These are phyloP conservation scores for Colletotrichum orchidophilum DNA, from an alignment of 2,329 filamentous ascomycete species.

Conservation along the genomic window DNA sequence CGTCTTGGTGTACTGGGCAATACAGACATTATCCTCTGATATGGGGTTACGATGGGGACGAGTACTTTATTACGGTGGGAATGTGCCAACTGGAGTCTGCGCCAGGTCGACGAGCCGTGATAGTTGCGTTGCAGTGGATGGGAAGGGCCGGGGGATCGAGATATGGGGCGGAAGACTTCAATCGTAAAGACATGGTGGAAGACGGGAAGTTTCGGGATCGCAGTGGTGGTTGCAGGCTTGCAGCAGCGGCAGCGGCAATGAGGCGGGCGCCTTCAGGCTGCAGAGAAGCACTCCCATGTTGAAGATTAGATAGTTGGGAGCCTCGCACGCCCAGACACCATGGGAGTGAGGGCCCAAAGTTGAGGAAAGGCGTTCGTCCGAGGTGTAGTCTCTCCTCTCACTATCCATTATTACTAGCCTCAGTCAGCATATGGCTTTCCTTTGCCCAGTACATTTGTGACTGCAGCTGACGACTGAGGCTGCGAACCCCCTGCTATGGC, in stretches of 20 bases:
- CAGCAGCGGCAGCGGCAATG: neutral
- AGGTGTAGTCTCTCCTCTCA: neutral
- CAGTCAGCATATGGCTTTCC: neutral
- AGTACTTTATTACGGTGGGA: neutral
- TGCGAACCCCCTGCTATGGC: neutral
- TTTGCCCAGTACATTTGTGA: neutral
- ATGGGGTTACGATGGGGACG: conserved; percentile 15
- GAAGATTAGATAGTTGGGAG: neutral
- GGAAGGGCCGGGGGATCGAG: neutral
- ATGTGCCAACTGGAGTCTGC: conserved; percentile 26
- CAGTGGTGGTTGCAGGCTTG: no score
- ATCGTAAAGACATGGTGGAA: neutral
- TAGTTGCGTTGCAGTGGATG: neutral
- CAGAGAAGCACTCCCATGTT: neutral
- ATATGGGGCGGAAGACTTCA: neutral
- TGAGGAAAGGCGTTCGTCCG: neutral
- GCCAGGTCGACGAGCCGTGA: neutral
- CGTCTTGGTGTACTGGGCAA: neutral
- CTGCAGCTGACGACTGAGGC: neutral
- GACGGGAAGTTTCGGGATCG: conserved; percentile 16
- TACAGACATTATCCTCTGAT: neutral
- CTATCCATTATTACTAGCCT: neutral
- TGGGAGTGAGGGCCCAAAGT: conserved; percentile 10
- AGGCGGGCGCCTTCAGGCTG: neutral
- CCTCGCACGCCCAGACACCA: neutral